Base-by-base conservation (phyloP, 2,329 filamentous ascomycete genomes). In the Hypoxylon sp. region DNA sequence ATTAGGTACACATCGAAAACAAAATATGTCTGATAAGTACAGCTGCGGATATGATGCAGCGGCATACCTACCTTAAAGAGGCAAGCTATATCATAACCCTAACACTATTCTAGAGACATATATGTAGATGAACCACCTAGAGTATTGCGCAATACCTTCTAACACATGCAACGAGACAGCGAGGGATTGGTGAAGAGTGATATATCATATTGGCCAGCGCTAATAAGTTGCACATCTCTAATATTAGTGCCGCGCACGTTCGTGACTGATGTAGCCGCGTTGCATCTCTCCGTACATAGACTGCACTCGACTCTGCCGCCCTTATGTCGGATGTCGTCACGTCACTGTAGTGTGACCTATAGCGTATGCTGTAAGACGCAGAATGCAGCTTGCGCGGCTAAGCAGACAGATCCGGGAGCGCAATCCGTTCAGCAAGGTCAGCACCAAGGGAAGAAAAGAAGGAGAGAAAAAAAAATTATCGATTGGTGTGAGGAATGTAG, bases 321-420 rank as follows among this genome's bases (percentile, higher is more conserved):
- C 29, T 50, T 53, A 52, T 60, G 46, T 57, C 58, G 63, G 54
- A 19, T 46, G 54, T 64, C 63, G 61, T 69, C 63, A 63, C 53
- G 58, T 59, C 57, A 62, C 54, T 50, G 51, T 56, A 46, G 62
- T 63, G 58, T 64, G 52, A 37, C 42, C 33, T 48, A 10, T 44
- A 44, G 50, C 52, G 35, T 51, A 54, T 63, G 35, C 24, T 42
- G 56, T 52, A 44, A 60, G 47, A 47, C 46, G 39, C 19, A 56
- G 51, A 50, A 50, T 60, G 44, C 22, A 61, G 51, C 57, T 65
- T 57, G 57, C 63, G 63, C 63, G 63, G 63, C 56, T 65, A 65
- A 51, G 42, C 19, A 55, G 24, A 17, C 29, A 47, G 39, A 47
- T 17, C 53, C 37, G 39, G 53, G 14, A 31, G 39, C n/a, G 37